Conservation (phyloP, 345 rosid species). For the Trapa incisa region DNA sequence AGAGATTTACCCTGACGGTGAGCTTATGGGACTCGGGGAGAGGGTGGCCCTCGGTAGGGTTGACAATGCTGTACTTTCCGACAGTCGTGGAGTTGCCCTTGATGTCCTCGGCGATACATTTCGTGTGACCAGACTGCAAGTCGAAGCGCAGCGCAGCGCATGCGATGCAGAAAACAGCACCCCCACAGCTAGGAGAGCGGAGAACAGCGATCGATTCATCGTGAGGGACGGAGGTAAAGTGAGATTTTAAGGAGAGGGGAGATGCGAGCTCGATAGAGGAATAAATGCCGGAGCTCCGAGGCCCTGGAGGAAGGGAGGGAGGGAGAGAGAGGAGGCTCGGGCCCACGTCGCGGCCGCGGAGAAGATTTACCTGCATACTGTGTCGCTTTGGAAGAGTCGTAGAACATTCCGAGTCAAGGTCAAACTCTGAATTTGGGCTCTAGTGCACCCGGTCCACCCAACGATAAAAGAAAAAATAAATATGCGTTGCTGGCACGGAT, state of each 20-base stretch:
- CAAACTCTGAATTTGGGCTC: no score
- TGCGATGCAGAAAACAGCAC: constrained; percentile 19
- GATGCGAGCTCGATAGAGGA: no score
- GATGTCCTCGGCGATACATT: constrained; percentile 85
- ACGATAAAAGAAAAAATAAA: no score
- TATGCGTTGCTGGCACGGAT: no score
- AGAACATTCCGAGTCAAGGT: no score
- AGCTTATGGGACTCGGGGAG: constrained; percentile 60
- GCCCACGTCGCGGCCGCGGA: no score
- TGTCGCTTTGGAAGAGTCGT: no score
- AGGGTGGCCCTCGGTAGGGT: constrained; percentile 51
- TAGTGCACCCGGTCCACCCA: no score
- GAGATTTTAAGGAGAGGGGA: background rate
- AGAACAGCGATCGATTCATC: constrained; percentile 10
- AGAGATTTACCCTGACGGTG: constrained; percentile 44
- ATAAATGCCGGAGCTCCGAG: no score
- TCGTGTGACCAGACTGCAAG: constrained; percentile 61
- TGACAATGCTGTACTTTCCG: constrained; percentile 71
- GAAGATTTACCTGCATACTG: no score
- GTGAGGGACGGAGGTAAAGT: background rate
- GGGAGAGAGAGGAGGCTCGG: no score
- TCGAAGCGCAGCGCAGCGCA: constrained; percentile 54
- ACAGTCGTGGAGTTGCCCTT: constrained; percentile 78
- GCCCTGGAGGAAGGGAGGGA: no score
- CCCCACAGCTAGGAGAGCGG: background rate